Base-by-base conservation (phyloP, 495 filamentous ascomycete species). In the Penicillium crystallinum region DNA sequence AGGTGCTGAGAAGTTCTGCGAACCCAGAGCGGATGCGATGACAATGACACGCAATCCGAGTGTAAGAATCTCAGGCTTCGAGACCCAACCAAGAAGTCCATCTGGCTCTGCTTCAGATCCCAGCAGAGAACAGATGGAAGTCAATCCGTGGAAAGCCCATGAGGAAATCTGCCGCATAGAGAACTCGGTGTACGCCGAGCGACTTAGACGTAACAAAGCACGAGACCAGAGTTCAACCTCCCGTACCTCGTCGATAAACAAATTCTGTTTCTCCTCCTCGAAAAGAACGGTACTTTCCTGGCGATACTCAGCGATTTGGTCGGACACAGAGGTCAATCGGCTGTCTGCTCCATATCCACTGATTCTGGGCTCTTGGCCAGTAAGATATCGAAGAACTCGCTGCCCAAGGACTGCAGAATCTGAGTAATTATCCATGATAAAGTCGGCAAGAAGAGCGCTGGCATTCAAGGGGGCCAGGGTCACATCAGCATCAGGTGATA, bases 231-330 rank as follows among this genome's bases (percentile, higher is more conserved):
- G 46, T 18, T 75, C 72, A 1, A 81, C 73, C 67, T 96, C 91
- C 7, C 78, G 68, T 3, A 89, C 79, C 42, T 87, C 81, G 58
- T 96, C 91, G 43, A 93, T 74, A 62, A 86, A 97, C 0, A 96
- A 73, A 53, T 98, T 98, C 56, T 92, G 89, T 58, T 93, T 90
- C 69, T 98, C 93, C 57, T 87, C 77, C 12, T 81, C 83, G 60
- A 98, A 98, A 0, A 98, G 72, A 2, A 86, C 77, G 25, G 80
- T 83, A 58, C 89, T 84, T 41, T 85, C 82, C 42, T 78, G 76
- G 36, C 78, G 60, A 19, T 80, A 77, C 19, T 76, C 58, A 0
- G 61, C 54, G 12, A 91, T 62, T 15, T 75, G 67, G 0, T 64
- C 57, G 3, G 67, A 66, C 0, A 87, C 77, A 0, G 79, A 53